Percentiles rank a stretch among this genome's conserved stretches.
phyloP scores from a whole-genome alignment of 106 monocot species.

The Acorus gramineus region DNA sequence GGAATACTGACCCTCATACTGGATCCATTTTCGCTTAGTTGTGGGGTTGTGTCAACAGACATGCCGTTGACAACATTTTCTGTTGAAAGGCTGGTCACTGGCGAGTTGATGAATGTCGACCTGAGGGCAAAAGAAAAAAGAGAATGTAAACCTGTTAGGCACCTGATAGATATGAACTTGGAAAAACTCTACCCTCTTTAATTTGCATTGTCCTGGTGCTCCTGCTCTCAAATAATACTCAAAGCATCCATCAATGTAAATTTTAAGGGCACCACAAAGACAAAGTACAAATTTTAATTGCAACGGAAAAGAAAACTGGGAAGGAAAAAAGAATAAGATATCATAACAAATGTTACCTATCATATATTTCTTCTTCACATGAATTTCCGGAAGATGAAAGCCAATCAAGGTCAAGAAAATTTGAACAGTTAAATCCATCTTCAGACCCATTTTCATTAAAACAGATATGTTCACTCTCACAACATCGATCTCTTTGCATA shows the following conservation, averaged over 20 bases:
- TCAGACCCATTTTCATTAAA: constrained; percentile 23
- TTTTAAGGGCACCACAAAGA: no score
- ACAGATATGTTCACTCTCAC: constrained; percentile 21
- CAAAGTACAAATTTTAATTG: no score
- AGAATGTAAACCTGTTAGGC: no score
- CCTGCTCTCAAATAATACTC: no score
- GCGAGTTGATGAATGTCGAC: constrained; percentile 10
- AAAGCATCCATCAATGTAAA: no score
- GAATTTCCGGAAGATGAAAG: constrained; percentile 79
- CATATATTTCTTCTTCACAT: constrained; percentile 59
- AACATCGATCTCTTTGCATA: no score
- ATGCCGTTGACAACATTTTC: constrained; percentile 35
- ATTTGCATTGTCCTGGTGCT: no score
- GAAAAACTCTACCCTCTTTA: background rate
- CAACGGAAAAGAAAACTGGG: no score
- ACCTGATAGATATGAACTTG: constrained; percentile 26
- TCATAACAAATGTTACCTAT: constrained; percentile 31
- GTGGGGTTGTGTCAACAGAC: constrained; percentile 11
- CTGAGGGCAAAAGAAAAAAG: no score
- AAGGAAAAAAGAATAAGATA: no score
- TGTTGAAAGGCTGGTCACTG: constrained; percentile 30
- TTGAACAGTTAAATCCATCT: constrained; percentile 49
- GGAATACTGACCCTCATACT: constrained; percentile 21
- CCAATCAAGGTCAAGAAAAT: constrained; percentile 77
- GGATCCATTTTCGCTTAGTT: constrained; percentile 23